These are phyloP conservation scores for Alternaria hordeiaustralica DNA, from an alignment of 2,329 filamentous ascomycete species.

Conservation along the genomic window DNA sequence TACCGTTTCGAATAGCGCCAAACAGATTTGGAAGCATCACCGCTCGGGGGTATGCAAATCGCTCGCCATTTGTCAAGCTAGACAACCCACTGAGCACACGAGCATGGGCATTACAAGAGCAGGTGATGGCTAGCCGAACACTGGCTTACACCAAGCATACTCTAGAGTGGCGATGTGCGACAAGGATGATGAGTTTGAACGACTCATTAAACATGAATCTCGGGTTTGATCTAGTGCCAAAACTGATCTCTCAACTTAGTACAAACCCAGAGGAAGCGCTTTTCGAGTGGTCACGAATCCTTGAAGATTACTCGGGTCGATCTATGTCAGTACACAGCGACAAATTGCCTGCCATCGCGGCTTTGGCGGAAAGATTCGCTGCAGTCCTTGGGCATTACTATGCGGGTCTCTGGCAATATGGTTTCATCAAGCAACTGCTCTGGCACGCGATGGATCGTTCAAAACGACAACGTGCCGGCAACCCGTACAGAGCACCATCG, in stretches of 20 bases:
- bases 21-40: background rate
- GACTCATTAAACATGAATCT: background rate
- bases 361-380: background rate
- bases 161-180: background rate
- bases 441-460: too few species aligned
- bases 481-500: background rate
- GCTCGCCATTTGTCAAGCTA: background rate
- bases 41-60: accelerated
- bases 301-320: background rate
- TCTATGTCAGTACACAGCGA: background rate
- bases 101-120: background rate
- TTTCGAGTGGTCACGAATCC: accelerated
- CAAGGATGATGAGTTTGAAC: background rate
- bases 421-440: too few species aligned
- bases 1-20: background rate
- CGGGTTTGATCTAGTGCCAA: accelerated
- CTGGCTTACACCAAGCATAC: background rate
- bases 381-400: background rate
- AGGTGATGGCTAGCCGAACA: background rate
- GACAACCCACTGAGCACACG: background rate
- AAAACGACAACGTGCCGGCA: too few species aligned
- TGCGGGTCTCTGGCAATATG: background rate
- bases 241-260: background rate
- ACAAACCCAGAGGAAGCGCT: background rate
- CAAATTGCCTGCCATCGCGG: background rate